Evolutionary conservation across 768 basidiomycete species (phyloP), one percentile per base, ranked within the genome.

Genomic region (Boletus sensibilis): DNA sequence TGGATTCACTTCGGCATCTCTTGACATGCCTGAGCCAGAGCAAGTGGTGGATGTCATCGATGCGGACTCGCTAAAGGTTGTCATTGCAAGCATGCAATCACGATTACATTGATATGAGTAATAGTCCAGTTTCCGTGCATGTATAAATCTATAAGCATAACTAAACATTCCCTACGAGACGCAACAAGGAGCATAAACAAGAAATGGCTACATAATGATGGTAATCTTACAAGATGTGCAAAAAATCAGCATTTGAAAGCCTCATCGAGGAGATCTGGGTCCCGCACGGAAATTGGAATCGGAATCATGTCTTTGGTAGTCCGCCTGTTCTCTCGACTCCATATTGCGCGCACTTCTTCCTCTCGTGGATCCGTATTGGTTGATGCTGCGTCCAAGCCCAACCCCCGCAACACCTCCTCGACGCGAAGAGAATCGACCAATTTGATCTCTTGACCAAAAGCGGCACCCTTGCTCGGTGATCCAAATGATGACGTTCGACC

Each of bases 361-460:
- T 78, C 78, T 33, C 71, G 72, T 11, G 73, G 71, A 49, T 81
- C 76, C 7, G 64, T 63, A 13, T 61, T 52, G 7, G 60, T 53
- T 16, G 59, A 47, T 12, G 55, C 31, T 10, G 35, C 29, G 10
- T 66, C 70, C 21, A 63, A 29, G 12, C 88, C 89, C 37, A 92
- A 67, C 0, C 88, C 89, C 41, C 87, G 81, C n/a, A 86, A 70
- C 6, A 90, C 77, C 62, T 92, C 90, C 33, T 88, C 87, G 4
- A 73, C 72, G 64, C 87, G 81, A 29, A 90, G 76, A 25, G 84
- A 84, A n/a, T 83, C 78, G 3, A 78, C 81, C 35, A 91, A 74
- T 46, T 74, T 76, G 25, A 74, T 56, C 21, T 88, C 79, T 47
- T 85, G 82, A 42, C 70, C 64, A 42, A 63, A 65, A 2, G 67